Evolutionary conservation across 2,329 filamentous ascomycete species (phyloP), one percentile per base, ranked within the genome.

Genomic region (Fulvia fulva): DNA sequence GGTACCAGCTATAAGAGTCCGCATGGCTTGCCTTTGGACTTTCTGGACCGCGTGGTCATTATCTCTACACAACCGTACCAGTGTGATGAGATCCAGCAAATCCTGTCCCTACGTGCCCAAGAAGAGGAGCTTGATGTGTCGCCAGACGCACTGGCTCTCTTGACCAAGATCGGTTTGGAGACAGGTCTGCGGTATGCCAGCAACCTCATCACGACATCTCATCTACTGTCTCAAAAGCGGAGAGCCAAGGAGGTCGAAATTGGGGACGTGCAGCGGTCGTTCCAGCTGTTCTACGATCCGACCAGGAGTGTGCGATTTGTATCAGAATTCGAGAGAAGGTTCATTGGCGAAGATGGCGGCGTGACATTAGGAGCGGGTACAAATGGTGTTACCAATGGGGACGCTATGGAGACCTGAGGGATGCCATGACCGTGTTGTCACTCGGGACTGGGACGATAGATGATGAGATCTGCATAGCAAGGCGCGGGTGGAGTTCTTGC

Each of bases 81-180:
- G 37, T 75, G 82, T 6, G 90, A 96, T 47, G 91, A 99, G 74
- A 91, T 99, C 72, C 87, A 89, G 67, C 89, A 97, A 75, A 99
- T 99, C 62, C 80, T 99, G 12, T 85, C 89, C 23, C 95, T 99
- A 74, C 87, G 94, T 60, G 94, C 94, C 9, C 88, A 93, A 71
- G 94, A 99, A 75, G 94, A 99, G 73, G 94, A 99, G 73, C 87
- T 99, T 51, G 94, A 99, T 63, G 78, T 97, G 32, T 90, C 90
- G 0, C 83, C 92, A 5, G 92, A 97, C 72, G 93, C 94, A 0
- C 83, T 99, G 12, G 92, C 92, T 1, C 83, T 99, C 14, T 83
- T 99, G 37, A 96, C 94, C 62, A 97, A 97, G 80, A 96, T 97
- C 68, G 94, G 92, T 28, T 84, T 92, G 70, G 94, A 99, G 75